Conservation (phyloP, 768 basidiomycete genomes). For the Termitomyces sp. region DNA sequence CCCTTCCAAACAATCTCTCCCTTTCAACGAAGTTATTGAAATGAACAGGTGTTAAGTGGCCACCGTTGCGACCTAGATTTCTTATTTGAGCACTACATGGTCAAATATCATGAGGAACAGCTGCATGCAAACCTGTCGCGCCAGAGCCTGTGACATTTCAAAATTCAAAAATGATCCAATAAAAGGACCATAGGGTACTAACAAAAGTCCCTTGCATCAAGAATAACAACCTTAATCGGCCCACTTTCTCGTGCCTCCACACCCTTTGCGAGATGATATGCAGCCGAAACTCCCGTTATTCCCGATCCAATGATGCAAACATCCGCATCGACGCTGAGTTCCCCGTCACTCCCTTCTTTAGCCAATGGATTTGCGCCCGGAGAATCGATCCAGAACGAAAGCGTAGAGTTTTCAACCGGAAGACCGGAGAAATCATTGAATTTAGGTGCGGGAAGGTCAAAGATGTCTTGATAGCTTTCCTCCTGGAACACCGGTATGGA, state of each 20-base stretch:
- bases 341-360: constrained; percentile 56
- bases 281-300: constrained; percentile 69
- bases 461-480: constrained; percentile 2
- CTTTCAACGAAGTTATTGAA: constrained; percentile 41
- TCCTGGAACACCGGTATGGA: constrained; percentile 1
- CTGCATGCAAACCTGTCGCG: constrained; percentile 51
- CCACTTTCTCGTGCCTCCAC: constrained; percentile 13
- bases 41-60: constrained; percentile 55
- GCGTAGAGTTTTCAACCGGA: constrained; percentile 60
- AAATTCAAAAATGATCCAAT: background rate
- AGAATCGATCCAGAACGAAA: constrained; percentile 67
- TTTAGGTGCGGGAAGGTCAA: constrained; percentile 2
- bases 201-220: constrained; percentile 90
- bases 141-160: constrained; percentile 51
- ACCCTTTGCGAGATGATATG: constrained; percentile 59
- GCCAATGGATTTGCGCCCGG: constrained; percentile 64
- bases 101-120: background rate
- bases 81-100: background rate
- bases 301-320: constrained; percentile 79
- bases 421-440: constrained; percentile 14
- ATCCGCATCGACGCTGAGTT: constrained; percentile 57
- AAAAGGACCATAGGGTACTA: constrained; percentile 3
- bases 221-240: constrained; percentile 32
- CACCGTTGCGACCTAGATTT: constrained; percentile 68
- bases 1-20: constrained; percentile 33